These are phyloP conservation scores for Myriosclerotinia duriaeana DNA, from an alignment of 2,329 filamentous ascomycete species.

Conservation along the genomic window DNA sequence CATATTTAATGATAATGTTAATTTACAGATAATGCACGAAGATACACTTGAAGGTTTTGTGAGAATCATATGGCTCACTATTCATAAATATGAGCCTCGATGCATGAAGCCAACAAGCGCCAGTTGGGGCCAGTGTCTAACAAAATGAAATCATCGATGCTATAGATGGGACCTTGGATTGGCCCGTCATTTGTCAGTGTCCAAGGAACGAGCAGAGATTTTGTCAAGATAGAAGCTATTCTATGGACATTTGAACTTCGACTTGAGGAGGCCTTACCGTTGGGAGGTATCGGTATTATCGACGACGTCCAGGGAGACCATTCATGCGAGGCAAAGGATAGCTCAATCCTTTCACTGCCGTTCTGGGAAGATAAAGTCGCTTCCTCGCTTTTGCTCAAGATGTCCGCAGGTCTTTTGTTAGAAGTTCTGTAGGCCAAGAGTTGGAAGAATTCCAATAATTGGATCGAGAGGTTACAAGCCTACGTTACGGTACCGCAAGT, in stretches of 20 bases:
- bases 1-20: conserved; percentile 21
- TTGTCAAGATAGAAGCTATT: too few species aligned
- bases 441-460: background rate
- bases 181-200: too few species aligned
- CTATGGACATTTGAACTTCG: too few species aligned
- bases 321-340: background rate
- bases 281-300: background rate
- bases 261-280: too few species aligned
- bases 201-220: too few species aligned
- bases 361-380: background rate
- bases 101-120: background rate
- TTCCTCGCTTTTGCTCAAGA: background rate
- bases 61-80: background rate
- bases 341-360: background rate
- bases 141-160: too few species aligned
- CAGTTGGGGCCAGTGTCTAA: background rate
- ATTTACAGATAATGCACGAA: background rate
- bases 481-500: accelerated
- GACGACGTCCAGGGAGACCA: too few species aligned
- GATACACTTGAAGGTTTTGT: conserved; percentile 3
- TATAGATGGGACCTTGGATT: too few species aligned
- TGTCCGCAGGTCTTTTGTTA: accelerated
- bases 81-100: background rate
- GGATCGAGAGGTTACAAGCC: background rate
- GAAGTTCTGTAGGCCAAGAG: background rate